These are phyloP conservation scores for Paramecium bursaria DNA, from an alignment of 73 alveolate species.

Conservation along the genomic window DNA sequence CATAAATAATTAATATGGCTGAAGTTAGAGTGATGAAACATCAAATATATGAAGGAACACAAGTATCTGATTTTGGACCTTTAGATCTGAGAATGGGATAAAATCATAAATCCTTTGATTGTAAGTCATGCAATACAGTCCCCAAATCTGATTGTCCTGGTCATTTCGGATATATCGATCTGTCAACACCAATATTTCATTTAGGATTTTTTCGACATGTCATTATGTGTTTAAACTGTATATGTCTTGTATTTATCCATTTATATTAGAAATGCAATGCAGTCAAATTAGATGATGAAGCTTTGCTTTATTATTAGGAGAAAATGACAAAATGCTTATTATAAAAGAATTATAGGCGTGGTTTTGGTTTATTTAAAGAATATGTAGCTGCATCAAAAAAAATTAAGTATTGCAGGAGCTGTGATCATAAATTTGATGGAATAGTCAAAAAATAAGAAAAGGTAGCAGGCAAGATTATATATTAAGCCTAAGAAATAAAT, in stretches of 20 bases:
- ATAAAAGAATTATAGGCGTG: neutral
- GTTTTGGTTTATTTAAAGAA: neutral
- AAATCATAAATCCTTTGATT: neutral
- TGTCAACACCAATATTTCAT: slow-evolving; percentile 65
- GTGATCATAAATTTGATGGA: slow-evolving; percentile 22
- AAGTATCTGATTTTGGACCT: slow-evolving; percentile 53
- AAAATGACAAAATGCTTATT: neutral
- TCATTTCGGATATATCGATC: slow-evolving; percentile 61
- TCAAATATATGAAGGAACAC: neutral
- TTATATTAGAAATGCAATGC: neutral
- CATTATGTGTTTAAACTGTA: slow-evolving; percentile 10
- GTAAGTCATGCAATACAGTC: neutral
- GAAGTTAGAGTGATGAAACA: slow-evolving; percentile 16
- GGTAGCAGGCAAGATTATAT: neutral
- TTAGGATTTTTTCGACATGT: slow-evolving; percentile 65
- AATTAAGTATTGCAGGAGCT: neutral
- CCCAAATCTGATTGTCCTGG: slow-evolving; percentile 65
- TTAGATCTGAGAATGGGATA: slow-evolving; percentile 69
- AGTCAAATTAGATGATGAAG: neutral
- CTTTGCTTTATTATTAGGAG: neutral
- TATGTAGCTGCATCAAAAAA: neutral
- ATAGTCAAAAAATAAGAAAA: neutral
- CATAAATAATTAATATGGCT: slow-evolving; percentile 33
- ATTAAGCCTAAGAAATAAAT: slow-evolving; percentile 4
- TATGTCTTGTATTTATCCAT: neutral